phyloP scores from a whole-genome alignment of 2,329 filamentous ascomycete species.

The Aspergillus persii region DNA sequence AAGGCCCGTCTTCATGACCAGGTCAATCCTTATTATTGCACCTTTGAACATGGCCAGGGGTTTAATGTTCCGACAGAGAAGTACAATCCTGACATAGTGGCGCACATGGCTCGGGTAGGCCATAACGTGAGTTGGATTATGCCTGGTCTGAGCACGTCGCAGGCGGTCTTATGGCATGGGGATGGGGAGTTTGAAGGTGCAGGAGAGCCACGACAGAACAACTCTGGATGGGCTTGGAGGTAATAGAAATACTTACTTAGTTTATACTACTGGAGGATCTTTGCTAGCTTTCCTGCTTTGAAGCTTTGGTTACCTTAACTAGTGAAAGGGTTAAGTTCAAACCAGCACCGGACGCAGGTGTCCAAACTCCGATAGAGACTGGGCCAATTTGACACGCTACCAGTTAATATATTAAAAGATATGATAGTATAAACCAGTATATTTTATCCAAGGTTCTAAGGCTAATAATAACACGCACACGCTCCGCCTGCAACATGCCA shows the following conservation, averaged over 20 bases:
- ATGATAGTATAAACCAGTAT: too few species aligned
- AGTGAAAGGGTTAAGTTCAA: too few species aligned
- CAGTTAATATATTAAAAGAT: too few species aligned
- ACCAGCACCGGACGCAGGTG: too few species aligned
- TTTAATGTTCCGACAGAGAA: too few species aligned
- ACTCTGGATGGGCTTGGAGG: constrained; percentile 50
- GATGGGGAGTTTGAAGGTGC: constrained; percentile 75
- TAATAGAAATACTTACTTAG: too few species aligned
- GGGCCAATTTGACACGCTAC: too few species aligned
- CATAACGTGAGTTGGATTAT: constrained; percentile 71
- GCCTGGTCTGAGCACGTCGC: constrained; percentile 64
- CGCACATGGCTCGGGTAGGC: constrained; percentile 60
- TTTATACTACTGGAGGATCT: too few species aligned
- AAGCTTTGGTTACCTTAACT: too few species aligned
- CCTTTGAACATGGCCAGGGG: constrained; percentile 58
- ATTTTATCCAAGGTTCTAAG: not conserved
- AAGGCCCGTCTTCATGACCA: constrained; percentile 77
- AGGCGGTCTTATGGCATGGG: constrained; percentile 60
- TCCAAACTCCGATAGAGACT: too few species aligned
- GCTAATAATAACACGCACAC: not conserved
- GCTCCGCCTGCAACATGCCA: not conserved
- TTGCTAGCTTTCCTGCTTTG: too few species aligned
- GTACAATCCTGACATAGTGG: constrained; percentile 64
- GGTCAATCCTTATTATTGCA: constrained; percentile 66
- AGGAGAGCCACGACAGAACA: constrained; percentile 70